A percentile compares a stretch with the other conserved stretches of the same genome.
Conservation (phyloP, 345 rosid species). For the Gossypium turneri region DNA sequence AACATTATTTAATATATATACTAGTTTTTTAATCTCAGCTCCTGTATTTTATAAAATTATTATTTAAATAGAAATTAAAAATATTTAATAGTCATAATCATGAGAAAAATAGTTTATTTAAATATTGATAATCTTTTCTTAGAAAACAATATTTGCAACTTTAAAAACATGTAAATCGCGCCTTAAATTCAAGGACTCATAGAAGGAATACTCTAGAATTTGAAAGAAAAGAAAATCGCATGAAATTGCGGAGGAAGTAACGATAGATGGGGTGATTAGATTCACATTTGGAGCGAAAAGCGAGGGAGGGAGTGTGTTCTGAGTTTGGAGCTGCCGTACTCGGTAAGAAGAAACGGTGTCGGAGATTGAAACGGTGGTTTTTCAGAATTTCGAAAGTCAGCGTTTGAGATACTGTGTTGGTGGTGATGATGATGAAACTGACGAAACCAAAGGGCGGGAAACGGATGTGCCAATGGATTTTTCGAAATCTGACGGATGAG, state of each 20-base stretch:
- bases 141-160: too few relatives aligned
- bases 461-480: background rate
- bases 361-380: conserved; percentile 15
- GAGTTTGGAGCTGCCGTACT: conserved; percentile 17
- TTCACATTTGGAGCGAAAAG: background rate
- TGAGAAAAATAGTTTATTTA: too few relatives aligned
- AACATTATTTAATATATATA: too few relatives aligned
- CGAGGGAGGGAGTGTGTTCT: conserved; percentile 7
- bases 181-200: background rate
- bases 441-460: conserved; percentile 28
- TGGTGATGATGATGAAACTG: background rate
- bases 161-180: conserved; percentile 19
- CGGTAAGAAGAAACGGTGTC: background rate
- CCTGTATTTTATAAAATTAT: too few relatives aligned
- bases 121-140: too few relatives aligned
- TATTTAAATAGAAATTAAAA: too few relatives aligned
- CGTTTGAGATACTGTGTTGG: background rate
- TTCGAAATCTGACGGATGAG: background rate
- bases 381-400: background rate
- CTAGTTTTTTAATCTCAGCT: too few relatives aligned
- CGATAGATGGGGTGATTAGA: background rate
- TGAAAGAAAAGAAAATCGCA: background rate
- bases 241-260: background rate
- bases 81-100: too few relatives aligned
- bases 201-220: conserved; percentile 11